Percentiles rank a stretch among this genome's conserved stretches.
These are phyloP conservation scores for Ilex aquifolium DNA, from an alignment of 257 asterid genomes.

Conservation along the genomic window DNA sequence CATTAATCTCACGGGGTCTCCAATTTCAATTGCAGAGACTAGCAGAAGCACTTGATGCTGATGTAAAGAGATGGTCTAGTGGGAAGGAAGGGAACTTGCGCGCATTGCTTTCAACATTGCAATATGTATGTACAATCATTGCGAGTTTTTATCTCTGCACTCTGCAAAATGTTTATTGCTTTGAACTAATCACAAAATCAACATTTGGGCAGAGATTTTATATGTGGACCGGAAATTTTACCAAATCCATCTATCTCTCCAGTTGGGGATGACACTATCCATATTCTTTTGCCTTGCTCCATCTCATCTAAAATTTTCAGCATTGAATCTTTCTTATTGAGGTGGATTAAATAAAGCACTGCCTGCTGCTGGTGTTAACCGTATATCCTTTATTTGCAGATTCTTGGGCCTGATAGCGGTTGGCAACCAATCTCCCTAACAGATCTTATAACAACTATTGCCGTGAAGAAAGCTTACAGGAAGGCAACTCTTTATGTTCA, in stretches of 20 bases:
- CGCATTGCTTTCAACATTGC: conserved; percentile 95
- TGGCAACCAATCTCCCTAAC: conserved; percentile 88
- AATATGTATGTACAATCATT: conserved; percentile 54
- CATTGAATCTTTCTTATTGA: too few species aligned
- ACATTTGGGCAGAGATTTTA: too few species aligned
- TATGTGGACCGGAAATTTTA: too few species aligned
- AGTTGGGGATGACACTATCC: too few species aligned
- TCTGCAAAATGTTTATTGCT: too few species aligned
- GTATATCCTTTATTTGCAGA: conserved; percentile 33
- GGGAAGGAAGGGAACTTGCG: conserved; percentile 97
- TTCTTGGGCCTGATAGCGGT: conserved; percentile 80
- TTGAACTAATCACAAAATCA: too few species aligned
- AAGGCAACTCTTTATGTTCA: conserved; percentile 94
- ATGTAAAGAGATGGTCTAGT: conserved; percentile 87
- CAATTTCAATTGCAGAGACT: conserved; percentile 64
- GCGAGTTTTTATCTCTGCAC: neutral
- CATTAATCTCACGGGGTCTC: neutral
- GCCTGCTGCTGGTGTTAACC: conserved; percentile 3
- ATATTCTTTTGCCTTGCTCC: too few species aligned
- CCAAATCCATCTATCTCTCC: too few species aligned
- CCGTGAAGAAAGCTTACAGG: conserved; percentile 88
- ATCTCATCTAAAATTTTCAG: too few species aligned
- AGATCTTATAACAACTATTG: conserved; percentile 70
- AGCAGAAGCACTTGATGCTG: conserved; percentile 88
- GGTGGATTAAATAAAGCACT: neutral